Conservation (phyloP, 352 stramenopile species). For the Phytophthora sp. region DNA sequence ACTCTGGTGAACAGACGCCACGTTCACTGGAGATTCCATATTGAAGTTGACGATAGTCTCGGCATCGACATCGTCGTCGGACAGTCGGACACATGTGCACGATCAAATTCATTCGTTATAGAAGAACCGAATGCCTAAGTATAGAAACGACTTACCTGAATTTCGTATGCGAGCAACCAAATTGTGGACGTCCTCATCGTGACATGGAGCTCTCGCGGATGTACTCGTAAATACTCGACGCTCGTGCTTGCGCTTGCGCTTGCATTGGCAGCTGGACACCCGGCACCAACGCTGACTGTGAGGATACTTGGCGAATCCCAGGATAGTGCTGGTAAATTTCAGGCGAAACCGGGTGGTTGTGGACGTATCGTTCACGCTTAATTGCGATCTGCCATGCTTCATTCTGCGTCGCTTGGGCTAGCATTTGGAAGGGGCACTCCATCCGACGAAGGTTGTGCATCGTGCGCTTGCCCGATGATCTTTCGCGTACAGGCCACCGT, state of each 20-base stretch:
- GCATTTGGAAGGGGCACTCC: slow-evolving; percentile 19
- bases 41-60: slow-evolving; percentile 17
- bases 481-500: slow-evolving; percentile 6
- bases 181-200: slow-evolving; percentile 7
- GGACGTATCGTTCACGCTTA: slow-evolving; percentile 3
- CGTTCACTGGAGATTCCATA: no score
- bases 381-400: not conserved
- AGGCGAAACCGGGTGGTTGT: slow-evolving; percentile 5
- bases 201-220: slow-evolving; percentile 12
- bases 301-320: slow-evolving; percentile 24
- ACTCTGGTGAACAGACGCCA: no score
- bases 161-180: not conserved
- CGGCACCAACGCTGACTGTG: not conserved
- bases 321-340: slow-evolving; percentile 16
- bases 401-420: slow-evolving; percentile 2
- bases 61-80: slow-evolving; percentile 8
- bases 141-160: not conserved
- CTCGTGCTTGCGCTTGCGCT: not conserved
- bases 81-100: not conserved
- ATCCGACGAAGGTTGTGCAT: not conserved
- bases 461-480: not conserved
- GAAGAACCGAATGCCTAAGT: not conserved
- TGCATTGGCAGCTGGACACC: slow-evolving; percentile 10
- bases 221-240: slow-evolving; percentile 14
- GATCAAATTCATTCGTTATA: not conserved